Base-by-base conservation (phyloP, 2,329 filamentous ascomycete genomes). In the Exophiala oligosperma region DNA sequence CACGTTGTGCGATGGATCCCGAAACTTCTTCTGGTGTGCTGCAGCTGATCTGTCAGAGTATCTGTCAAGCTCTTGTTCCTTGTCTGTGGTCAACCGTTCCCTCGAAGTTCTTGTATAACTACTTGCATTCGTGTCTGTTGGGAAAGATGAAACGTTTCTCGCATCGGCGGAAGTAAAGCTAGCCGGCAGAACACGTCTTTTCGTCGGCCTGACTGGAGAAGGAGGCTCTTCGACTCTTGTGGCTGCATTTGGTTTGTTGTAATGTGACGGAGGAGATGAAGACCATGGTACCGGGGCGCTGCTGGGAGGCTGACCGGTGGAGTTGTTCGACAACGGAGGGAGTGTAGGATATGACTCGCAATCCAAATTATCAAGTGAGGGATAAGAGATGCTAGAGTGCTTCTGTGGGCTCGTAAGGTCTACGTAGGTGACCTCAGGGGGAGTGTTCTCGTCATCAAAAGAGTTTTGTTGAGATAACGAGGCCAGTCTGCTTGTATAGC, bases 401-500 rank as follows among this genome's bases (percentile, higher is more conserved):
- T 84, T 78, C 77, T 1, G 77, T 73, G 0, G 86, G 84, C 58
- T 84, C 82, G 62, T 92, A 21, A 89, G 73, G 61, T 90, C 89
- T 24, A 96, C 78, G 55, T 91, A 84, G 21, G 87, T 82, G 21
- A 87, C 82, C 66, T 96, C 92, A 67, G 91, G 91, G 65, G 96
- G 94, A 69, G 96, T 92, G 66, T 93, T 87, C 62, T 92, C 89
- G 59, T 86, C 84, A 62, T 92, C 32, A 35, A 35, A 35, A 9
- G 32, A 89, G 60, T 82, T 84, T 3, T 72, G 73, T 49, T 71
- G 74, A 64, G 79, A 78, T 17, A 81, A 70, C 12, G 73, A 74
- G 1, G 72, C 72, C 54, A 81, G 62, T 29, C 49, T 63, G 58
- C 60, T 64, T 5, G 59, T 54, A 12, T 49, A 63, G 52, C 66